phyloP scores from a whole-genome alignment of 768 basidiomycete genomes.

The Udeniomyces megalosporus region DNA sequence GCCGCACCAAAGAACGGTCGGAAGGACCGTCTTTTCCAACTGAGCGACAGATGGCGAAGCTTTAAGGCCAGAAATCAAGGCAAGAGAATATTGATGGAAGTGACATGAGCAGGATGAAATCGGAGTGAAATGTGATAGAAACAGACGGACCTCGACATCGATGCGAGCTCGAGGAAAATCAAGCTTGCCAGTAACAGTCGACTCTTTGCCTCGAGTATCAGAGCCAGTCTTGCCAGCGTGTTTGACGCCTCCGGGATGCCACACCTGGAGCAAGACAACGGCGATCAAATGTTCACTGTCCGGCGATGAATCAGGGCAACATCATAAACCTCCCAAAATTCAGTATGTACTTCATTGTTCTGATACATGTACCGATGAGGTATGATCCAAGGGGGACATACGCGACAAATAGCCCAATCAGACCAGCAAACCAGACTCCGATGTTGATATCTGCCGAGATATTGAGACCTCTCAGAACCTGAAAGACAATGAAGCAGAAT shows the following conservation, averaged over 20 bases:
- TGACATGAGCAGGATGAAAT: neutral
- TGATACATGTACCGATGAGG: no score
- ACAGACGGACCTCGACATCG: slow-evolving; percentile 24
- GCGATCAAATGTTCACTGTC: neutral
- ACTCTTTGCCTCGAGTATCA: slow-evolving; percentile 7
- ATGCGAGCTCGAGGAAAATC: slow-evolving; percentile 26
- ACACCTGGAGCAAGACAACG: slow-evolving; percentile 6
- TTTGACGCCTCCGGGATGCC: slow-evolving; percentile 29
- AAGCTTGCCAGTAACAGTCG: slow-evolving; percentile 21
- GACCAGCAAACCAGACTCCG: slow-evolving; percentile 7
- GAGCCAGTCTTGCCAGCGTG: slow-evolving; percentile 22
- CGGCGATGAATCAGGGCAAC: no score
- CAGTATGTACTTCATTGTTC: no score
- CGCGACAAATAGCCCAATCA: neutral
- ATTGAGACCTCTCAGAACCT: slow-evolving; percentile 29
- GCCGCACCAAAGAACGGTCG: slow-evolving; percentile 1
- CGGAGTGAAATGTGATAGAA: neutral
- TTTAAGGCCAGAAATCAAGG: neutral
- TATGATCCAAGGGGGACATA: neutral
- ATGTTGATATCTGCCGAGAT: slow-evolving; percentile 19
- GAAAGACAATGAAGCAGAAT: no score
- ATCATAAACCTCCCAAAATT: neutral
- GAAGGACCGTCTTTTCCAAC: neutral
- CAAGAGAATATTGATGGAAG: slow-evolving; percentile 2
- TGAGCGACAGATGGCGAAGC: slow-evolving; percentile 1